Evolutionary conservation across 352 stramenopile species (phyloP), one percentile per base, ranked within the genome.

Genomic region (Thraustochytrium sp.): DNA sequence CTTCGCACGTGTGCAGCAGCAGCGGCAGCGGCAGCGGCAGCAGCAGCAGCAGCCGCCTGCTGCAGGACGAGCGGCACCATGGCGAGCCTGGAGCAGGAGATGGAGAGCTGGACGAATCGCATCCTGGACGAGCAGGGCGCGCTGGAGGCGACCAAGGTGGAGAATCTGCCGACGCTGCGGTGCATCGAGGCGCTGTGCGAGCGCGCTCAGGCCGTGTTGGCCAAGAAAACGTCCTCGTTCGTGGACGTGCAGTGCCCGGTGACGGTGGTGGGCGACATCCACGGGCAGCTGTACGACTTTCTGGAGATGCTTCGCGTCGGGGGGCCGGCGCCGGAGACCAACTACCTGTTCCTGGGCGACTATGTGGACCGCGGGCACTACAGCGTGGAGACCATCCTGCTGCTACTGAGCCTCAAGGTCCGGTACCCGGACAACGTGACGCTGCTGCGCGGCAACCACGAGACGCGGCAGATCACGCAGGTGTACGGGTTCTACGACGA

Each of bases 251-350:
- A 78, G 29, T 90, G 90, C 23, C 92, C 93, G 74, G 89, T 96
- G 55, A 92, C 90, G n/a, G 89, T 95, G 29, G 93, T 92, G 51
- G 95, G 96, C 53, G 96, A 99, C 89, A 92, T 99, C 76, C 96
- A 99, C 87, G 96, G 96, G 13, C 96, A 98, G 89, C 98, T 98
- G 88, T 96, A 95, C 86, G 96, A 99, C 89, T 89, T 99, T 48
- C 84, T 98, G 8, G 92, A 97, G 85, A 89, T 98, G 61, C 92
- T 98, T 51, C 90, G 94, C 64, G 91, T 97, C 16, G 89, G 92
- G 64, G 95, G 95, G 18, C 90, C 91, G 73, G 91, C 94, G 40
- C 92, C 94, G 1, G 87, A 90, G 36, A 96, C 90, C 36, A 93
- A 89, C 72, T 96, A 94, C 85, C 88, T 99, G 38, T 96, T 96